Base-by-base conservation (phyloP, 2,329 filamentous ascomycete genomes). In the Epichloe hybrida region DNA sequence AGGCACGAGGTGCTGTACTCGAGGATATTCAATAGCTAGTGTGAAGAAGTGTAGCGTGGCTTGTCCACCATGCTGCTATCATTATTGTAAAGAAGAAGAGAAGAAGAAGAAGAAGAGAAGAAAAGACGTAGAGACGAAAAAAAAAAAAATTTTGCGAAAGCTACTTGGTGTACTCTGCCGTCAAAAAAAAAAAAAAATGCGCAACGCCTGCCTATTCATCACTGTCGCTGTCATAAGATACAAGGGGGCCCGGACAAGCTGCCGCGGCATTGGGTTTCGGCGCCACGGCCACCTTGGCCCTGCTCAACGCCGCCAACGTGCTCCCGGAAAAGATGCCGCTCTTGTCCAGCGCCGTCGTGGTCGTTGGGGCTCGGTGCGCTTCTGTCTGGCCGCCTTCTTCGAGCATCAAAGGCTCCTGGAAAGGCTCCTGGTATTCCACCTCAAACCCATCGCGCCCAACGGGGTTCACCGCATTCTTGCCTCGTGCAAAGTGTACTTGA, bases 151-250 rank as follows among this genome's bases (percentile, higher is more conserved):
- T 37, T 23, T 45, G 35, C 21, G n/a, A 5, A n/a, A 44, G 27
- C 37, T 38, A 56, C 55, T 58, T 36, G 43, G 17, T 40, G 43
- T 20, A 39, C 34, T 48, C 13, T 31, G 31, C 3, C n/a, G 38
- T 9, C n/a, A 4, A 15, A 48, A 21, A 48, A 31, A n/a, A n/a
- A 6, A 27, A 48, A 31, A 3, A 23, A 48, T 21, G 38, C 20
- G 17, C 27, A 40, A 48, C 11, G 31, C 35, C 40, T 38, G 53
- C 64, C 61, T 66, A 69, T 61, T 74, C 69, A 51, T 95, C 90
- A 63, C 89, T 86, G 67, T 95, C 89, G 65, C 88, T 96, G 51
- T 83, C 89, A 62, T 98, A 98, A 27, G 78, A 86, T 20, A 96
- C 93, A 56, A 97, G 69, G 6, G 88, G 86, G 1, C 87, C 88